phyloP scores from a whole-genome alignment of 768 basidiomycete species.

The Tylopilus rubrobrunneus region DNA sequence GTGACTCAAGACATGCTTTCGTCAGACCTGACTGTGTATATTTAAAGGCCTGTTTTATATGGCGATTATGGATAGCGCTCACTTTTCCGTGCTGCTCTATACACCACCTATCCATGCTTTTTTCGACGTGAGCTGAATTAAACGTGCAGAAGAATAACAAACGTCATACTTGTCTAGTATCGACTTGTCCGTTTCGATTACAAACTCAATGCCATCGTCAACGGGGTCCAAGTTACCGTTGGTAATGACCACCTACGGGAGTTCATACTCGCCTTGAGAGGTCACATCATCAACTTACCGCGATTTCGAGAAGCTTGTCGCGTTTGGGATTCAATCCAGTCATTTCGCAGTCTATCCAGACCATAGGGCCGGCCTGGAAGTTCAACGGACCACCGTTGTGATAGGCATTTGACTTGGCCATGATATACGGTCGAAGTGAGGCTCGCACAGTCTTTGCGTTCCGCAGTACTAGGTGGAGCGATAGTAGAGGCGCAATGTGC shows the following conservation, averaged over 20 bases:
- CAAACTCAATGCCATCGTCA: slow-evolving; percentile 75
- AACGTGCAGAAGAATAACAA: neutral
- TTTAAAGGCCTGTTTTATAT: neutral
- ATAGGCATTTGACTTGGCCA: neutral
- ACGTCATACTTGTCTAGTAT: slow-evolving; percentile 62
- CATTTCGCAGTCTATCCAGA: slow-evolving; percentile 88
- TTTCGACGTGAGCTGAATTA: neutral
- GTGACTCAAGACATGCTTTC: slow-evolving; percentile 69
- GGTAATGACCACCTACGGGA: slow-evolving; percentile 78
- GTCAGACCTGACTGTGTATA: slow-evolving; percentile 72
- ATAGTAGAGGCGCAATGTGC: neutral
- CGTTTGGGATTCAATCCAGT: slow-evolving; percentile 66
- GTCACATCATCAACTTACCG: slow-evolving; percentile 32
- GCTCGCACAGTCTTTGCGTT: neutral
- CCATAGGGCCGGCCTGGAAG: slow-evolving; percentile 15
- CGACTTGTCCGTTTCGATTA: slow-evolving; percentile 69
- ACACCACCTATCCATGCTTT: slow-evolving; percentile 89
- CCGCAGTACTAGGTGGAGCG: neutral
- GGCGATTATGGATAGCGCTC: slow-evolving; percentile 15
- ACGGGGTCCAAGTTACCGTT: slow-evolving; percentile 78
- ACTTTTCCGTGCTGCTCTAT: slow-evolving; percentile 74
- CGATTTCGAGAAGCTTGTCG: slow-evolving; percentile 79
- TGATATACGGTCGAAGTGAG: neutral
- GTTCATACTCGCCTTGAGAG: neutral
- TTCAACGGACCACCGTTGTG: neutral